A percentile compares a stretch with the other conserved stretches of the same genome.
phyloP scores from a whole-genome alignment of 1,284 basidiomycete genomes.

The Trametes hirsuta region DNA sequence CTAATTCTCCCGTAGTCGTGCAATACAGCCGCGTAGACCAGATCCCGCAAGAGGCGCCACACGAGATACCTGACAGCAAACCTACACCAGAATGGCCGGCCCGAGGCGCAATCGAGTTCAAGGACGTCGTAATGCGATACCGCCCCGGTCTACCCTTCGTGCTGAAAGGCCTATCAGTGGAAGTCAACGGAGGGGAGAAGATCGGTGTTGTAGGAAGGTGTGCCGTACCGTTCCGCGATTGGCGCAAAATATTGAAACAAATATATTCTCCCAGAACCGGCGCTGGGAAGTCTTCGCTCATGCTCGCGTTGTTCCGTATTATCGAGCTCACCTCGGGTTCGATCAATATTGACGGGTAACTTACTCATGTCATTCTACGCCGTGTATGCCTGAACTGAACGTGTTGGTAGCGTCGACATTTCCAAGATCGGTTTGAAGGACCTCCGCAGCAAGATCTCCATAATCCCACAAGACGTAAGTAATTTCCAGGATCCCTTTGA shows the following conservation, averaged over 20 bases:
- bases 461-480: slow-evolving; percentile 85
- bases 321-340: slow-evolving; percentile 68
- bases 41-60: slow-evolving; percentile 67
- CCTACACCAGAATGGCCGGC: slow-evolving; percentile 58
- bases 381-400: background rate
- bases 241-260: background rate
- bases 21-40: slow-evolving; percentile 60
- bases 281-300: slow-evolving; percentile 77
- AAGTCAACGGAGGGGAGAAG: slow-evolving; percentile 73
- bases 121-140: slow-evolving; percentile 60
- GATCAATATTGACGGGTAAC: slow-evolving; percentile 60
- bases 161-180: slow-evolving; percentile 58
- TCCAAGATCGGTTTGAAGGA: slow-evolving; percentile 69
- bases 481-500: background rate
- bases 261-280: slow-evolving; percentile 51
- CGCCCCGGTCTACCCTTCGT: slow-evolving; percentile 60
- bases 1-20: slow-evolving; percentile 42
- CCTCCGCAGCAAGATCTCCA: slow-evolving; percentile 69
- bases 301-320: slow-evolving; percentile 45
- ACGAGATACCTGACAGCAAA: slow-evolving; percentile 56
- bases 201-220: slow-evolving; percentile 73
- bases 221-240: slow-evolving; percentile 1
- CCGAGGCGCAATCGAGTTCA: slow-evolving; percentile 53
- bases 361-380: background rate
- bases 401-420: slow-evolving; percentile 51